Evolutionary conservation across 2,329 filamentous ascomycete species (phyloP), one percentile per base, ranked within the genome.

Genomic region (Nigrospora sphaerica): DNA sequence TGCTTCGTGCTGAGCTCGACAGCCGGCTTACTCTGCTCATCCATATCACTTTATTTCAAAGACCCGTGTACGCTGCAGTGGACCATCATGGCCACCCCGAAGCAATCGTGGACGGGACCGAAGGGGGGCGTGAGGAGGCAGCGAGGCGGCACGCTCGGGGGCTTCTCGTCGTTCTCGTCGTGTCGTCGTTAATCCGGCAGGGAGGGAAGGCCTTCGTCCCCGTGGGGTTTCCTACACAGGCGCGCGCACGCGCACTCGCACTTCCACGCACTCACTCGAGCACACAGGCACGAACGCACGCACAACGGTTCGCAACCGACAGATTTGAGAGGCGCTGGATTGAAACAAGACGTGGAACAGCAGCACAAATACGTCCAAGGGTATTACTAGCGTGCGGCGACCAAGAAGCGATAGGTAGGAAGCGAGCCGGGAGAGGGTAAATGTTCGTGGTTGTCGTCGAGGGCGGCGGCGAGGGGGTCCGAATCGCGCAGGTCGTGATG

Each of bases 11-110:
- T 75, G 71, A 75, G 73, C 73, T 78, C 77, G 70, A 73, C 71
- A 75, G 75, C 78, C 42, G 33, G 42, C 32, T 44, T 33, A 81
- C 81, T 80, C 71, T 80, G 78, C 77, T 76, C 77, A 80, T 81
- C 78, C 78, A 81, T 81, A 72, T 73, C 78, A 81, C 42, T 78
- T 78, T 75, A 80, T 74, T 74, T 74, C 63, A 62, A 65, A 65
- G 64, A 68, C 55, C 53, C 54, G 61, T 60, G 59, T 62, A 65
- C 58, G 64, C 70, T 70, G 69, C 67, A 70, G 71, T 74, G 70
- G 73, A 80, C 72, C 77, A 81, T 81, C 69, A 70, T 81, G 77
- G 72, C 68, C 68, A 67, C 64, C 63, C 60, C 54, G 59, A 54
- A 60, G 63, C 57, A 61, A 63, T 59, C 56, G 60, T 54, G 49